Evolutionary conservation across 1,139 yeast species (phyloP).

Genomic region (Casaregolazyma lundiana): DNA sequence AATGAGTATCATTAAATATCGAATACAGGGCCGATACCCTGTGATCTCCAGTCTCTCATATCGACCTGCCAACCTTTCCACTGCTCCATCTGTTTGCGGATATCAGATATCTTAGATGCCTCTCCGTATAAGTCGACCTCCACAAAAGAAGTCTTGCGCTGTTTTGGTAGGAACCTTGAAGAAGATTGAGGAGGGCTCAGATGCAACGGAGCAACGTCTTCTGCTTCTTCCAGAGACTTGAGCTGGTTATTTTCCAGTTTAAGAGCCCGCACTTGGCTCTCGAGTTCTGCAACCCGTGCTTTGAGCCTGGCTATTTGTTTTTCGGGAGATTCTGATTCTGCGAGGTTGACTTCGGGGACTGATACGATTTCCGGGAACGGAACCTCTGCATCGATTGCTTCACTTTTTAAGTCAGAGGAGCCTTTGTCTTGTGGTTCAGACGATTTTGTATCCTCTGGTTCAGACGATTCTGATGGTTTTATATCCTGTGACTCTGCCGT

Average conservation of each 20-base stretch:
- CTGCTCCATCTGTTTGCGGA: slow-evolving; percentile 39
- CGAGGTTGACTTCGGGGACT: not conserved
- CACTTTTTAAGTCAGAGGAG: too few species aligned
- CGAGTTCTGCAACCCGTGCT: slow-evolving; percentile 11
- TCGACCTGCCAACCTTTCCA: slow-evolving; percentile 89
- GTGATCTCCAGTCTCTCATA: slow-evolving; percentile 72
- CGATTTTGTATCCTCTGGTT: too few species aligned
- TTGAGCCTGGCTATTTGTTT: slow-evolving; percentile 10
- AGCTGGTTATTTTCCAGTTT: slow-evolving; percentile 27
- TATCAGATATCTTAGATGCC: slow-evolving; percentile 26
- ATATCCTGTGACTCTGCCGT: slow-evolving; percentile 11
- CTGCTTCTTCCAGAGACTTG: slow-evolving; percentile 16
- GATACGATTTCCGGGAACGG: slow-evolving; percentile 7
- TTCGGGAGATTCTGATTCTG: not conserved
- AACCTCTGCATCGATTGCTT: not conserved
- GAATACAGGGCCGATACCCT: slow-evolving; percentile 57
- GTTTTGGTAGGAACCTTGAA: slow-evolving; percentile 10
- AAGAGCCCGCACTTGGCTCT: slow-evolving; percentile 16
- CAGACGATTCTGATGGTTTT: too few species aligned
- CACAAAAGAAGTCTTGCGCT: slow-evolving; percentile 30
- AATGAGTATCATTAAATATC: slow-evolving; percentile 40
- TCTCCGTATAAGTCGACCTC: slow-evolving; percentile 36
- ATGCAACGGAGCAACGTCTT: slow-evolving; percentile 27
- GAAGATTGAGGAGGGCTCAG: slow-evolving; percentile 9
- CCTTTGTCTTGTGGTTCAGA: not conserved